Conservation (phyloP, 441 rosid species). For the Croton laevigatus region DNA sequence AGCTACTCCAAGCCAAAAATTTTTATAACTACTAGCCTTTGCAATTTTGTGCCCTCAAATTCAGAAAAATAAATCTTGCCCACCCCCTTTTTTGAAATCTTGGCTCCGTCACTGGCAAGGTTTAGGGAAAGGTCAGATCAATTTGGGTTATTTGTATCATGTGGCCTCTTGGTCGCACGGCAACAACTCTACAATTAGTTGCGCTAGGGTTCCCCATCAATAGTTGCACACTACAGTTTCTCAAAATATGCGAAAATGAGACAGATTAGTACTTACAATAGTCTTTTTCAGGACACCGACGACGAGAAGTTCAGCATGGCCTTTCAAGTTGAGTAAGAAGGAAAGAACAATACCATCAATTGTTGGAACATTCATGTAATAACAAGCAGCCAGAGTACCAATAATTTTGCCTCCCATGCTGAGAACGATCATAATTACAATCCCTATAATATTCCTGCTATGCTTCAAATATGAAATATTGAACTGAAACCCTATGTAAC, state of each 20-base stretch:
- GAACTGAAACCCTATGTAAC: slow-evolving; percentile 71
- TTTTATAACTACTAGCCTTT: too few relatives aligned
- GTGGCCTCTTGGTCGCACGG: too few relatives aligned
- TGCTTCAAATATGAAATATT: slow-evolving; percentile 23
- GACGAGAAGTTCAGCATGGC: slow-evolving; percentile 63
- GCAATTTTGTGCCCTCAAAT: too few relatives aligned
- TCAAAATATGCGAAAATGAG: not conserved
- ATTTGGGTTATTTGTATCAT: too few relatives aligned
- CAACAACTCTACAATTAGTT: too few relatives aligned
- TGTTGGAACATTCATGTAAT: slow-evolving; percentile 46
- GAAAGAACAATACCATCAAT: slow-evolving; percentile 52
- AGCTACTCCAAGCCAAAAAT: too few relatives aligned
- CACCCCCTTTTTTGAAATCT: too few relatives aligned
- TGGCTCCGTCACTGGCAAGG: too few relatives aligned
- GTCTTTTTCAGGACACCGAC: slow-evolving; percentile 21
- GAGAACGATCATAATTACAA: slow-evolving; percentile 33
- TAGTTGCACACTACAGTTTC: too few relatives aligned
- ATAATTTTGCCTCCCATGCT: slow-evolving; percentile 49
- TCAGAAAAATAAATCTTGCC: too few relatives aligned
- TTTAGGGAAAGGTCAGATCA: too few relatives aligned
- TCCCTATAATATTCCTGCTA: slow-evolving; percentile 17
- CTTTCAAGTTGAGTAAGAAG: slow-evolving; percentile 62
- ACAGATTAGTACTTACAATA: slow-evolving; percentile 17
- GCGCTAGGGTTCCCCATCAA: too few relatives aligned
- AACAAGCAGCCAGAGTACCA: slow-evolving; percentile 57